phyloP scores from a whole-genome alignment of 371 early-diverging fungal genomes.

The Apophysomyces trapeziformis region DNA sequence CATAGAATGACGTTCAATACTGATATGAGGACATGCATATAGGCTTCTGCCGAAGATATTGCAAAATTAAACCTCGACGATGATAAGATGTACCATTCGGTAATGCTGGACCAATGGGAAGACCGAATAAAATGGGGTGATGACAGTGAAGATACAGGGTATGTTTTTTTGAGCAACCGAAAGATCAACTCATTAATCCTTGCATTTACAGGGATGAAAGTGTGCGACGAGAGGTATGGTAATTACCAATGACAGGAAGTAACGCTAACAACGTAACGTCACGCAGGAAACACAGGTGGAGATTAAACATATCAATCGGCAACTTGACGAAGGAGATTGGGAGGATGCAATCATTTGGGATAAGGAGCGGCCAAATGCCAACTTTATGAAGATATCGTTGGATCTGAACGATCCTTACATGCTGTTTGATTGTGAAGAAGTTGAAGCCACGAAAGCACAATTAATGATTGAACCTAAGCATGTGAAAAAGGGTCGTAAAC shows the following conservation, averaged over 20 bases:
- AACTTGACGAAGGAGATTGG: constrained; percentile 70
- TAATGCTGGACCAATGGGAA: constrained; percentile 86
- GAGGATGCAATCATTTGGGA: constrained; percentile 81
- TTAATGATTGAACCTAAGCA: constrained; percentile 43
- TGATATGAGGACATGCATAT: neutral
- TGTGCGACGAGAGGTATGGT: neutral
- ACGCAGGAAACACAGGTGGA: constrained; percentile 15
- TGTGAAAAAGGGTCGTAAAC: constrained; percentile 50
- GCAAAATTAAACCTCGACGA: constrained; percentile 23
- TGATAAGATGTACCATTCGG: constrained; percentile 53
- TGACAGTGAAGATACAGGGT: constrained; percentile 23
- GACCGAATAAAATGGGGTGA: constrained; percentile 83
- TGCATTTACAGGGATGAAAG: neutral
- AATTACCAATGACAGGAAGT: neutral
- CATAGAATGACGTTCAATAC: neutral
- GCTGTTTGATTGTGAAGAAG: constrained; percentile 69
- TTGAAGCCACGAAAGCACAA: constrained; percentile 54
- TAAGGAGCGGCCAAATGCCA: constrained; percentile 56
- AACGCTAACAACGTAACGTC: neutral
- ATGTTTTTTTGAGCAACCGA: neutral
- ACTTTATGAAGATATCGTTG: constrained; percentile 67
- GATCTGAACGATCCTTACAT: constrained; percentile 80
- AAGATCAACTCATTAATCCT: neutral
- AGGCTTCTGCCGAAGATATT: constrained; percentile 2
- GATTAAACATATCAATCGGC: constrained; percentile 53